Base-by-base conservation (phyloP, 805 yeast genomes). In the Ogataea pini region DNA sequence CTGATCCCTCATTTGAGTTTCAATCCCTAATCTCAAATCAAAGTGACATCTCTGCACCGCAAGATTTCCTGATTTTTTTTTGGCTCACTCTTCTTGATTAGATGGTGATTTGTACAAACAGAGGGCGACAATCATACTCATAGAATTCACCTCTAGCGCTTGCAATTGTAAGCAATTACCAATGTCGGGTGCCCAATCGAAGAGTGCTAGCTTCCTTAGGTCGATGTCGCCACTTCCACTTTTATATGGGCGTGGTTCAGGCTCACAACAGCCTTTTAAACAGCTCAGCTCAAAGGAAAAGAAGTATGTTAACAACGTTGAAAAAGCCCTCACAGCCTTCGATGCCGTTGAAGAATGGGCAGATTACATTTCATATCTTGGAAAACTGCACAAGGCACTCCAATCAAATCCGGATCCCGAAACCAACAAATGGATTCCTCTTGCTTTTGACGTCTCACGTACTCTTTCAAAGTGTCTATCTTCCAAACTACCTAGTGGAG, bases 271-370 rank as follows among this genome's bases (percentile, higher is more conserved):
- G 31, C 50, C 73, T 7, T 32, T 46, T 19, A 59, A 53, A 36
- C 64, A 62, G 46, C 54, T 79, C 59, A 78, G 76, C 45, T 68
- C 90, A 1, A 82, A 82, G 58, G 91, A 86, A 61, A 85, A 80
- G 69, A 82, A 86, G 50, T 85, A 83, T 60, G 70, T 74, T 17
- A 73, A 79, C n/a, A 82, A 77, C 48, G 77, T 92, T 10, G 92
- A 86, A 44, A 79, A 83, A 55, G 88, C 94, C 0, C 71, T 94
- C 18, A 75, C 78, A 6, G 73, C 80, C 16, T 92, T 92, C 70
- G 96, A 89, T 44, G 70, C 86, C 1, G 85, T 90, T 1, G 86
- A 83, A 27, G 99, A 94, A 71, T 94, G 99, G 99, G 98, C 99
- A 12, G 99, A 94, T 64, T 90, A 92, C 64, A 94, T 94, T 48